phyloP scores from a whole-genome alignment of 2,329 filamentous ascomycete species.

The Aspergillus hiratsukae region DNA sequence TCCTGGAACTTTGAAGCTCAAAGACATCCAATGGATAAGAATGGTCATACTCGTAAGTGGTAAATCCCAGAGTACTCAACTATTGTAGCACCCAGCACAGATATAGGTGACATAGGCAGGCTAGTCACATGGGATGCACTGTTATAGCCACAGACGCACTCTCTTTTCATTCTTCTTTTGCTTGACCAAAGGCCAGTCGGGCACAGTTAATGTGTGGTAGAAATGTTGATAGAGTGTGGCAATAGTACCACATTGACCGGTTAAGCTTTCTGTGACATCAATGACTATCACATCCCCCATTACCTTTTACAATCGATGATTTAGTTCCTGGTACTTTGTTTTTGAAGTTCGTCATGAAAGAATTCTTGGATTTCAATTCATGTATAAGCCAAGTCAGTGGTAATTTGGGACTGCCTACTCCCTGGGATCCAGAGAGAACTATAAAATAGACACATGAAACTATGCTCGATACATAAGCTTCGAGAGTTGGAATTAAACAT shows the following conservation, averaged over 20 bases:
- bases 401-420: too few relatives aligned
- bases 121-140: not conserved
- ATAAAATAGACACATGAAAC: too few relatives aligned
- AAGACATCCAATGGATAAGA: not conserved
- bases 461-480: too few relatives aligned
- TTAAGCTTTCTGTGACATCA: not conserved
- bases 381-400: too few relatives aligned
- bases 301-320: too few relatives aligned
- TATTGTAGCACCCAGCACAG: too few relatives aligned
- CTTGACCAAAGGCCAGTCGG: not conserved
- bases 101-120: not conserved
- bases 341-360: too few relatives aligned
- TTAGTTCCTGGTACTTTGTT: too few relatives aligned
- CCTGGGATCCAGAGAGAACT: too few relatives aligned
- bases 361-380: too few relatives aligned
- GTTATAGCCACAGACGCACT: not conserved
- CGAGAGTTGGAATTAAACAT: too few relatives aligned
- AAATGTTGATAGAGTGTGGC: not conserved
- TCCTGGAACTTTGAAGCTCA: not conserved
- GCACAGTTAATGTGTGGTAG: not conserved
- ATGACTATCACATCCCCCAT: not conserved
- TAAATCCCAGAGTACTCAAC: not conserved
- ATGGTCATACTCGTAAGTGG: not conserved
- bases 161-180: not conserved
- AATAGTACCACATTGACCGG: not conserved